These are phyloP conservation scores for Fusarium metavorans DNA, from an alignment of 2,329 filamentous ascomycete species.

Conservation along the genomic window DNA sequence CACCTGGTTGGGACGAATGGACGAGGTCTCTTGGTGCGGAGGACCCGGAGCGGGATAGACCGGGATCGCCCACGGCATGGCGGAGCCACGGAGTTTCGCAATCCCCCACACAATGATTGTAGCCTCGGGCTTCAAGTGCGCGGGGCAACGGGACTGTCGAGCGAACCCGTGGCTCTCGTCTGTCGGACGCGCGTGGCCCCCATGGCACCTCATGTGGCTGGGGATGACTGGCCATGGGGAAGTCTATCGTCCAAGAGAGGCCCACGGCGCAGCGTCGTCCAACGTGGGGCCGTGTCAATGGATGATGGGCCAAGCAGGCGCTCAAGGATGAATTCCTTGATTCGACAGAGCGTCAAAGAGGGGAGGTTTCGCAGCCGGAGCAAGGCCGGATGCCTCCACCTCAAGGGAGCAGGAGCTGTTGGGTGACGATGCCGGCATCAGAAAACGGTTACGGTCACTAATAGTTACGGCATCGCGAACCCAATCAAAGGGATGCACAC, in stretches of 20 bases:
- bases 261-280: slow-evolving; percentile 42
- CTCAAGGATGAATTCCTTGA: slow-evolving; percentile 28
- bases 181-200: slow-evolving; percentile 32
- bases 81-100: slow-evolving; percentile 28
- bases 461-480: slow-evolving; percentile 35
- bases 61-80: slow-evolving; percentile 41
- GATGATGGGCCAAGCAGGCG: slow-evolving; percentile 40
- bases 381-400: slow-evolving; percentile 31
- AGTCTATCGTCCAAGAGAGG: slow-evolving; percentile 32
- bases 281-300: slow-evolving; percentile 47
- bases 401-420: slow-evolving; percentile 24
- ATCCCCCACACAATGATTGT: slow-evolving; percentile 41
- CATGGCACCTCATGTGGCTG: slow-evolving; percentile 28
- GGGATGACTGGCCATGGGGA: slow-evolving; percentile 27
- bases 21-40: slow-evolving; percentile 34
- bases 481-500: slow-evolving; percentile 41
- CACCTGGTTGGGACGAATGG: slow-evolving; percentile 42
- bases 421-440: slow-evolving; percentile 32
- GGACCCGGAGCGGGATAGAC: slow-evolving; percentile 42
- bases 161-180: slow-evolving; percentile 39
- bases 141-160: slow-evolving; percentile 42
- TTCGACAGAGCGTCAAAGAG: slow-evolving; percentile 33
- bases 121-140: slow-evolving; percentile 39
- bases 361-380: slow-evolving; percentile 30
- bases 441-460: slow-evolving; percentile 26